Evolutionary conservation across 1,139 yeast species (phyloP), one percentile per base, ranked within the genome.

Genomic region (Hyphopichia fennica): DNA sequence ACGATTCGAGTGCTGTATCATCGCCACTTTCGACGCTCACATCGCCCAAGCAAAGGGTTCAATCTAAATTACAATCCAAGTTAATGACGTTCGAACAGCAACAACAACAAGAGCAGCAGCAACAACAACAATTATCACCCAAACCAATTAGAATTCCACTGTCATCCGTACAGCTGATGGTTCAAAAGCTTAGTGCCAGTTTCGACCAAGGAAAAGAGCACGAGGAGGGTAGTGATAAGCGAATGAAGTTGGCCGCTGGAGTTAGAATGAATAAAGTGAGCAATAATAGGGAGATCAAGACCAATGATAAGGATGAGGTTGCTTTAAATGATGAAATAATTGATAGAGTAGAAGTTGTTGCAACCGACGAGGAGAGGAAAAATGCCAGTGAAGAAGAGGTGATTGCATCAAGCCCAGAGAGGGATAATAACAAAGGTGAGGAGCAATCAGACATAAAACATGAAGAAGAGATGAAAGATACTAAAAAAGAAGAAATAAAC

Each of bases 131-230:
- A 15, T 4, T 31, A 5, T 31, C 34, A 17, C 34, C 34, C 6
- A 31, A 31, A 11, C 34, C 34, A 6, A 31, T 31, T 17, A n/a
- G 34, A 8, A 7, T 23, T 4, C 28, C 18, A 4, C 28, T 10
- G 35, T 34, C 35, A 20, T 17, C 38, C 5, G 38, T 28, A 8
- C 38, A 35, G 19, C 22, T 28, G 38, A 35, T 25, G 25, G 38
- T 35, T 8, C 38, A 35, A 28, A 25, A 35, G 18, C 14, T 35
- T 4, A 18, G 31, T 16, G 16, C 25, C 4, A 35, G 18, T 35
- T 27, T 35, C 11, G 38, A 35, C 8, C 25, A 19, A 19, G 14
- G 22, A 6, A 18, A 31, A 31, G 34, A 31, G 10, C 22, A 31
- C 5, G 34, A 31, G 13, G 32, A 29, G 3, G 13, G 14, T 10